A percentile compares a stretch with the other conserved stretches of the same genome.
phyloP scores from a whole-genome alignment of 305 asterid genomes.

The Fraxinus albicans region DNA sequence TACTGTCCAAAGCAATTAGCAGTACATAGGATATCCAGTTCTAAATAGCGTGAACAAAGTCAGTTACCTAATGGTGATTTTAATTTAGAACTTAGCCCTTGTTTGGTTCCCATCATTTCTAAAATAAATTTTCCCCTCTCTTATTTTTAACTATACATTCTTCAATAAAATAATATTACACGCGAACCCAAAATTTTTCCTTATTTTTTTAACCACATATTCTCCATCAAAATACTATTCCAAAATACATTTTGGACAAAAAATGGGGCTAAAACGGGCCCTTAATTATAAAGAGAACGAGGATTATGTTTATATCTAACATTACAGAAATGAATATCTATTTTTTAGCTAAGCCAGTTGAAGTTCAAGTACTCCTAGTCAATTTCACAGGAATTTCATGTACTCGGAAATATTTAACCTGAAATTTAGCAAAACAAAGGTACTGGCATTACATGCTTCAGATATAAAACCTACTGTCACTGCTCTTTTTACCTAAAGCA shows the following conservation, averaged over 20 bases:
- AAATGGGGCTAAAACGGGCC: too few relatives aligned
- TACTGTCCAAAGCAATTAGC: not conserved
- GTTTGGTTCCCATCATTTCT: too few relatives aligned
- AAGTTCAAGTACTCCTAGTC: not conserved
- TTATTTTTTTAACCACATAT: too few relatives aligned
- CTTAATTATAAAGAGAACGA: not conserved
- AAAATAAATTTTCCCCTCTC: too few relatives aligned
- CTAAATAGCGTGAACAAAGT: not conserved
- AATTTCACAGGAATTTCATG: not conserved
- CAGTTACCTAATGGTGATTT: not conserved
- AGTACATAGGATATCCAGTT: not conserved
- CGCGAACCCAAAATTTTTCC: too few relatives aligned
- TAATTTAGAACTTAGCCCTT: not conserved
- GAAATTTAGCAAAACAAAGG: not conserved
- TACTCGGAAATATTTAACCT: not conserved
- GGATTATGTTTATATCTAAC: not conserved
- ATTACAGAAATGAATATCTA: not conserved
- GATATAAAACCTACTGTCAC: not conserved
- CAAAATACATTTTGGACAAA: too few relatives aligned
- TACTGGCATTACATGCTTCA: not conserved
- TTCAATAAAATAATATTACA: too few relatives aligned
- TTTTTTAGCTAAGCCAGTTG: not conserved
- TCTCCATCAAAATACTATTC: too few relatives aligned
- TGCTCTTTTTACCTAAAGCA: not conserved
- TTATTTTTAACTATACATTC: too few relatives aligned